Base-by-base conservation (phyloP, 148 eudicot species). In the Diospyros lotus region DNA sequence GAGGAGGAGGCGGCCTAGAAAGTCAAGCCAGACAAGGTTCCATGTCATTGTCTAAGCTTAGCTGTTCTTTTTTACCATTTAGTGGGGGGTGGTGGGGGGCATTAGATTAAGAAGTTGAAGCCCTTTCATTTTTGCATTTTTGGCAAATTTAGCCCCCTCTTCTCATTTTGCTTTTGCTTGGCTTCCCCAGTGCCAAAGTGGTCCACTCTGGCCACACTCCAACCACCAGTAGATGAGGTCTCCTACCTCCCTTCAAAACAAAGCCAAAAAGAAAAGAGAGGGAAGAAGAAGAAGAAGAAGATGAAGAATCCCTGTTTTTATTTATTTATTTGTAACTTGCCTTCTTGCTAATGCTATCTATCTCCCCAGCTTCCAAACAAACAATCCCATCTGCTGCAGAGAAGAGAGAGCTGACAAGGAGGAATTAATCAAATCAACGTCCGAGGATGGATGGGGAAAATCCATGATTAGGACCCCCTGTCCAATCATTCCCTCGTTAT, bases 61-160 rank as follows among this genome's bases (percentile, higher is more conserved):
- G 81, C 84, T 81, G 84, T 81, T 77, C 63, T 79, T 51, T 52
- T 51, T 52, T 18, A 64, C 72, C 81, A 70, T 42, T 71, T 81
- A 74, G 75, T 73, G 75, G 44, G 28, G 28, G 28, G 28, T 28
- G 28, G 28, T 28, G 28, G 28, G 28, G 28, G 28, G 28, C 28
- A 28, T 63, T 10, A 75, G 56, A 8, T 9, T 58, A 51, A 69
- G n/a, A 75, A 63, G 62, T 56, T 55, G 59, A 58, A 46, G 78
- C 58, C 63, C 13, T 38, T 52, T 70, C 4, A 44, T 52, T 48
- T 2, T 41, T 2, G 14, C 39, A 52, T 46, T 48, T 11, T 17
- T 28, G 28, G 28, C 28, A 28, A 28, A 28, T 28, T 28, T 0
- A 28, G 28, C 28, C 28, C 28, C 28, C 28, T 28, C 28, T 0